phyloP scores from a whole-genome alignment of 331 rosid genomes.

The Acacia concinna region DNA sequence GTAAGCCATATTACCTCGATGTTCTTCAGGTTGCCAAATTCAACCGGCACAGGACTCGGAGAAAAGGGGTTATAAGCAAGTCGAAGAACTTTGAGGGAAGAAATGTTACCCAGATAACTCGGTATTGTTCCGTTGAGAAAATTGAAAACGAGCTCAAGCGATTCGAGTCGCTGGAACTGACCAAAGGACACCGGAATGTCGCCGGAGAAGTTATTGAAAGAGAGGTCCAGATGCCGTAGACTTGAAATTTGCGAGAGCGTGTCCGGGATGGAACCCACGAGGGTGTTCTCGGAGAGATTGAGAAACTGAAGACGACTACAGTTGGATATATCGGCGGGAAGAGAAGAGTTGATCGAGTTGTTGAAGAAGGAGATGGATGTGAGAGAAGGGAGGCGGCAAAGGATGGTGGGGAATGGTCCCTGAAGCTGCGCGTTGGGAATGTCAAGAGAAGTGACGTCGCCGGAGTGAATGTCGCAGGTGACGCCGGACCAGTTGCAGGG shows the following conservation, averaged over 20 bases:
- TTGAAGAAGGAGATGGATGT: conserved; percentile 38
- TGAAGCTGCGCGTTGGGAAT: conserved; percentile 34
- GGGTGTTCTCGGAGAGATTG: conserved; percentile 48
- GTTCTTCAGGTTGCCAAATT: conserved; percentile 53
- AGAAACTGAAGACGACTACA: conserved; percentile 54
- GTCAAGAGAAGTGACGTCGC: conserved; percentile 41
- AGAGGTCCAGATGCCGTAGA: conserved; percentile 54
- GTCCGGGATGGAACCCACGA: conserved; percentile 53
- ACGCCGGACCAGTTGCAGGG: conserved; percentile 72
- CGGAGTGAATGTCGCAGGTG: conserved; percentile 37
- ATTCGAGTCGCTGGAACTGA: conserved; percentile 40
- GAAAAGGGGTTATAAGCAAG: conserved; percentile 60
- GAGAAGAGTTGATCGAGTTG: conserved; percentile 53
- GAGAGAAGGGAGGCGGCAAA: conserved; percentile 65
- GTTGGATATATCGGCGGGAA: conserved; percentile 33
- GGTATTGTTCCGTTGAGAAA: conserved; percentile 58
- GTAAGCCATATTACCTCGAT: conserved; percentile 56
- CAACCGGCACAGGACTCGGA: conserved; percentile 43
- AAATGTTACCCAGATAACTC: conserved; percentile 45
- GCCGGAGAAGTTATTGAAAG: conserved; percentile 69
- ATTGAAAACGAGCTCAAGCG: conserved; percentile 41
- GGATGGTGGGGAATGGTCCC: conserved; percentile 52
- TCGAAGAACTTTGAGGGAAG: conserved; percentile 47
- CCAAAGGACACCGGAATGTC: conserved; percentile 49
- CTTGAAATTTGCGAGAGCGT: conserved; percentile 39